A percentile compares a stretch with the other conserved stretches of the same genome.
Evolutionary conservation across 1,284 basidiomycete genomes (phyloP).

Genomic region (Thelephora terrestris): DNA sequence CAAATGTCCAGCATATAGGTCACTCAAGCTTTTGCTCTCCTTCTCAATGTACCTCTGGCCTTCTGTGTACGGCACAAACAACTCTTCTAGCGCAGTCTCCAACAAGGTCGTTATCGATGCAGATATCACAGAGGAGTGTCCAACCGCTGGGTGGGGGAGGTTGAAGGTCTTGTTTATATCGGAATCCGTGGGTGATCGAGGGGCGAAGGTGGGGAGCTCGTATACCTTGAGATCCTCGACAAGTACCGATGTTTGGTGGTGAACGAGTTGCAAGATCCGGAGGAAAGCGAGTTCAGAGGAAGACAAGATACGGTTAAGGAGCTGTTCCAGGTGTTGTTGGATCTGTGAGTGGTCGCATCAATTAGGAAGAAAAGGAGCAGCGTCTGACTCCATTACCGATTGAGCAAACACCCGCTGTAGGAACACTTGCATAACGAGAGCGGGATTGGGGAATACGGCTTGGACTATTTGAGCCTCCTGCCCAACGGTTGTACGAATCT

Average conservation of each 20-base stretch:
- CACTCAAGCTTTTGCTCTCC: slow-evolving; percentile 81
- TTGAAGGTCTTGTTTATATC: slow-evolving; percentile 51
- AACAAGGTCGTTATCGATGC: slow-evolving; percentile 76
- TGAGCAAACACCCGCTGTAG: slow-evolving; percentile 97
- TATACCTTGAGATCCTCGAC: slow-evolving; percentile 92
- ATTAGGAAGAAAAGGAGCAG: background rate
- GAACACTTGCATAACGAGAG: slow-evolving; percentile 98
- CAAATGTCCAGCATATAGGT: slow-evolving; percentile 74
- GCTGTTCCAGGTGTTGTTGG: slow-evolving; percentile 86
- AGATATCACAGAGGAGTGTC: slow-evolving; percentile 31
- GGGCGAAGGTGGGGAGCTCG: slow-evolving; percentile 65
- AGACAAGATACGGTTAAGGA: slow-evolving; percentile 63
- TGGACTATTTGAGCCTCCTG: slow-evolving; percentile 98
- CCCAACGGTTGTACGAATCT: slow-evolving; percentile 86
- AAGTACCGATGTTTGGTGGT: slow-evolving; percentile 68
- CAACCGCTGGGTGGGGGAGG: slow-evolving; percentile 28
- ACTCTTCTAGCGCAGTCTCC: slow-evolving; percentile 91
- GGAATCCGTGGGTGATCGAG: slow-evolving; percentile 50
- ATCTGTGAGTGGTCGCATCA: slow-evolving; percentile 43
- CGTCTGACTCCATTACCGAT: slow-evolving; percentile 49
- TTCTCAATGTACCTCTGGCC: slow-evolving; percentile 87
- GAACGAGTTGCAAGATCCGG: slow-evolving; percentile 83
- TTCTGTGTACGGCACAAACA: slow-evolving; percentile 93
- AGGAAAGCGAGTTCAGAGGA: slow-evolving; percentile 88
- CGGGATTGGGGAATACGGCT: slow-evolving; percentile 95